Evolutionary conservation across 352 stramenopile species (phyloP), one percentile per base, ranked within the genome.

Genomic region (Pythium pyrilobum): DNA sequence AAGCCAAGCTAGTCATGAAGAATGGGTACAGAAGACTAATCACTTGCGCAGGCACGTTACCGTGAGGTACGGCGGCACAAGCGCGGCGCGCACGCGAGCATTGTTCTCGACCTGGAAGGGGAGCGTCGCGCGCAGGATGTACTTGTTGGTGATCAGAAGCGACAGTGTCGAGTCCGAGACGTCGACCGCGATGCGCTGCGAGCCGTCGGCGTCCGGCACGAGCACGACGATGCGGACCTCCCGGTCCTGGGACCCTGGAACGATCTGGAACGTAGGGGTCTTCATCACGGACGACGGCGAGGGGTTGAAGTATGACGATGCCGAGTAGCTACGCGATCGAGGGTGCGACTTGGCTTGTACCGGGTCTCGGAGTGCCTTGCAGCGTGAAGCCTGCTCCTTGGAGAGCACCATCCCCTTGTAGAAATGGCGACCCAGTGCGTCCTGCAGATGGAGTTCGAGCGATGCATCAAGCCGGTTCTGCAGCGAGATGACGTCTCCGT

Each of bases 311-410:
- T 25, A 27, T 40, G 37, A 38, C 5, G 49, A 21, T 9, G 25
- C 25, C 10, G 38, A 33, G 12, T 42, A 37, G 24, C 27, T 31
- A 16, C 41, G 41, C 6, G 23, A 34, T 48, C 41, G 32, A 37
- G 9, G 9, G 9, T 37, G 32, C 15, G 54, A 62, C 7, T 20
- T 47, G 27, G 20, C 21, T 24, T 13, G 9, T 12, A 5, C 50
- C n/a, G 8, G 16, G n/a, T 31, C 41, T 9, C 67, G 66, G 18
- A 77, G 46, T 0, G 62, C 64, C 47, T 80, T 81, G 62, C 62
- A 85, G 2, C 71, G 57, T 27, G 77, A 66, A 1, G 76, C 81
- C 39, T 91, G 77, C 20, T 86, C 76, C 25, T 84, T 85, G 4
- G 77, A 80, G 5, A 87, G 61, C 20, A 89, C 67, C 56, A 78